Evolutionary conservation across 257 asterid species (phyloP).

Genomic region (Scutellaria minor): DNA sequence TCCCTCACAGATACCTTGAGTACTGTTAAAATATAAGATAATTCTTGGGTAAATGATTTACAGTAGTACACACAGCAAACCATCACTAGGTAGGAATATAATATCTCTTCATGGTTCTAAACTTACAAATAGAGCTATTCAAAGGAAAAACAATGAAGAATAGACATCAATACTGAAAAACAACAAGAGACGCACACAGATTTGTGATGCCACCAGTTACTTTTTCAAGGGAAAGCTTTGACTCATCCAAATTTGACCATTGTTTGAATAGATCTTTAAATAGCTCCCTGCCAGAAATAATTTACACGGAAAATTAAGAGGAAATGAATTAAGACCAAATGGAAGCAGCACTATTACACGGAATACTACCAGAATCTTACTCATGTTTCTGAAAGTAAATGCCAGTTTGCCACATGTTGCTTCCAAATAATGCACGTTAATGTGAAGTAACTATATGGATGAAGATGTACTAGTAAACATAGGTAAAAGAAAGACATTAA

Average conservation of each 20-base stretch:
- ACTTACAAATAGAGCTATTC: constrained; percentile 7
- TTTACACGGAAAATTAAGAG: not conserved
- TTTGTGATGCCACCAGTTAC: constrained; percentile 99
- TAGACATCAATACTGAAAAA: constrained; percentile 22
- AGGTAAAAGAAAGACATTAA: not conserved
- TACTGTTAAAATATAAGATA: constrained; percentile 55
- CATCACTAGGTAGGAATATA: constrained; percentile 11
- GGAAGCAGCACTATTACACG: constrained; percentile 14
- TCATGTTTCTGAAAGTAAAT: not conserved
- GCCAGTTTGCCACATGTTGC: constrained; percentile 11
- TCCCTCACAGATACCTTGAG: constrained; percentile 84
- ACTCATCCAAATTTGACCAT: constrained; percentile 76
- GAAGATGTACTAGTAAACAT: not conserved
- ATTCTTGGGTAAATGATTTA: constrained; percentile 24
- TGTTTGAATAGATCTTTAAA: constrained; percentile 85
- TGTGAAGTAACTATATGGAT: constrained; percentile 18
- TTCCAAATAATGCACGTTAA: constrained; percentile 26
- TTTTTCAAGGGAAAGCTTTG: constrained; percentile 74
- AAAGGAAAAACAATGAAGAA: not conserved
- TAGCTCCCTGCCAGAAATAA: constrained; percentile 61
- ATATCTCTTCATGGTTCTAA: constrained; percentile 16
- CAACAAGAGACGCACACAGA: constrained; percentile 55
- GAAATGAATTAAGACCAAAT: constrained; percentile 20
- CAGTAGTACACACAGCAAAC: constrained; percentile 30
- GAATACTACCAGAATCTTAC: constrained; percentile 18